Conservation (phyloP, 2,329 filamentous ascomycete genomes). For the Ophiostoma populinum region DNA sequence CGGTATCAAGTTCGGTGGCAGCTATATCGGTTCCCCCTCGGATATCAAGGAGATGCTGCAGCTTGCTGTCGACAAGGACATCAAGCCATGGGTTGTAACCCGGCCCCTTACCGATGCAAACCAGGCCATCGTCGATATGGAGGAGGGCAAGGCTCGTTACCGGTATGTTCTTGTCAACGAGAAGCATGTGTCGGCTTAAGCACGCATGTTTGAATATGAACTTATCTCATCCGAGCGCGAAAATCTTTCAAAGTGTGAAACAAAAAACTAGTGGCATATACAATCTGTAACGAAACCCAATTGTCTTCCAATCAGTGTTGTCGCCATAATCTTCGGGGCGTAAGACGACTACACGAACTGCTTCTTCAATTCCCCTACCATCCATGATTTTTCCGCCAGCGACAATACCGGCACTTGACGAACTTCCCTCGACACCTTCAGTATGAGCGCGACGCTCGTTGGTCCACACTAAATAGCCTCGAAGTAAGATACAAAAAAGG, state of each 20-base stretch:
- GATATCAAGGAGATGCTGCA: slow-evolving; percentile 46
- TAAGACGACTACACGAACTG: background rate
- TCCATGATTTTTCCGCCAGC: background rate
- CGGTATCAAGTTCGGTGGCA: slow-evolving; percentile 32
- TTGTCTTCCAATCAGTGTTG: background rate
- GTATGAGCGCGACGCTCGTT: background rate
- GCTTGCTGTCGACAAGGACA: slow-evolving; percentile 38
- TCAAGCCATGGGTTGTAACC: slow-evolving; percentile 39
- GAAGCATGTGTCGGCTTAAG: background rate
- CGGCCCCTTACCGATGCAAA: slow-evolving; percentile 41
- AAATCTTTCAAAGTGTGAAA: background rate
- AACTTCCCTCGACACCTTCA: background rate
- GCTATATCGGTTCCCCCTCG: slow-evolving; percentile 29
- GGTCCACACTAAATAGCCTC: background rate
- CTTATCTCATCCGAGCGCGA: too few relatives aligned
- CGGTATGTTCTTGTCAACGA: slow-evolving; percentile 24
- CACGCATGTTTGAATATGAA: background rate
- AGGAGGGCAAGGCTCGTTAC: slow-evolving; percentile 34
- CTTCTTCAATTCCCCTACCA: background rate
- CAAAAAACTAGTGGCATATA: background rate
- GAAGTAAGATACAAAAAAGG: background rate
- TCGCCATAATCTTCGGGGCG: background rate
- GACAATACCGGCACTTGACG: background rate
- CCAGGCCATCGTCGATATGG: slow-evolving; percentile 38
- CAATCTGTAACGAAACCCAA: background rate